Base-by-base conservation (phyloP, 2,329 filamentous ascomycete genomes). In the Fusarium secorum region DNA sequence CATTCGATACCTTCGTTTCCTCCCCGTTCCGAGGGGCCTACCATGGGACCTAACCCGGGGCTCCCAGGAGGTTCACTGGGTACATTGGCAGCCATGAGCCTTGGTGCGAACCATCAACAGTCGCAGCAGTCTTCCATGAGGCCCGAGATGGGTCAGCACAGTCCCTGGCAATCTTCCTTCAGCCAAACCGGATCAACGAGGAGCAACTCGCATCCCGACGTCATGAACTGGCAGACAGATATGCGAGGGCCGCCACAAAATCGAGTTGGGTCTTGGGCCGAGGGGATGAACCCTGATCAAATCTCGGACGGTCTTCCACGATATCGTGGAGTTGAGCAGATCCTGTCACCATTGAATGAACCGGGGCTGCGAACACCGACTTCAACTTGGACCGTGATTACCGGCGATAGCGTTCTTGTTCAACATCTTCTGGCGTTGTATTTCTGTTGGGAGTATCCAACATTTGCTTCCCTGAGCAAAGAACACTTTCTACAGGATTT, bases 361-460 rank as follows among this genome's bases (percentile, higher is more conserved):
- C 79, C 84, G 1, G 83, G 85, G 39, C 79, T 82, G 74, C 82
- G 82, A 67, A 77, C 82, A 1, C 80, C 84, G 0, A 74, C 82
- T 0, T 79, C 75, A 7, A 83, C 82, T 1, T 93, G 90, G 91
- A 92, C 90, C 3, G 82, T 75, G 41, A 84, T 92, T 26, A 91
- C 89, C 4, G 75, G 78, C 6, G 89, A 93, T 70, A 74, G 82
- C 17, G 80, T 78, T 17, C 84, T 93, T 33, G 87, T 93, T 2
- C 84, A 89, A 66, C 89, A 90, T 72, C 82, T 93, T 14, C 80
- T 93, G 56, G 84, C 87, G 1, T 81, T 92, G 35, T 93, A 93
- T 79, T 93, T 93, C 71, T 91, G 90, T 81, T 93, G 91, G 87
- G 88, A 91, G 71, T 93, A 94, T 77, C 90, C 91, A 5, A 93